These are phyloP conservation scores for Hagleromyces aurorensis DNA, from an alignment of 805 yeast species.

Conservation along the genomic window DNA sequence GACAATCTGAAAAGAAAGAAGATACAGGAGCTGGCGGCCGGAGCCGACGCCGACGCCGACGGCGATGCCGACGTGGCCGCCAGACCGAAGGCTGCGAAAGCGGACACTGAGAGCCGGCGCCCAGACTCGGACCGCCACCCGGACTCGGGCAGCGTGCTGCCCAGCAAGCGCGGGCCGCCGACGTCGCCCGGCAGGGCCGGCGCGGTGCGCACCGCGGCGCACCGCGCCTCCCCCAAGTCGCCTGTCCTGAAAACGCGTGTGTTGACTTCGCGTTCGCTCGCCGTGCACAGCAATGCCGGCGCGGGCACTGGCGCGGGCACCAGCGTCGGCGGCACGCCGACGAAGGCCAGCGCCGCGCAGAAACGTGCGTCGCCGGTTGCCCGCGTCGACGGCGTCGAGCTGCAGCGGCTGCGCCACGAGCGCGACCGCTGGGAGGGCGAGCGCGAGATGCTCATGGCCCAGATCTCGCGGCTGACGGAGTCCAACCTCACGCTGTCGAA, in stretches of 20 bases:
- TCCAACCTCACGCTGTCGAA: slow-evolving; percentile 41
- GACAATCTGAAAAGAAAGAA: slow-evolving; percentile 71
- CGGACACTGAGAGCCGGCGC: too few species aligned
- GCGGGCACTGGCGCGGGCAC: background rate
- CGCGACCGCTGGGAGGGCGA: slow-evolving; percentile 34
- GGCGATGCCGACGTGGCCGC: slow-evolving; percentile 4
- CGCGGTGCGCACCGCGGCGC: too few species aligned
- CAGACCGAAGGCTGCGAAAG: slow-evolving; percentile 1
- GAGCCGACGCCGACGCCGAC: slow-evolving; percentile 9
- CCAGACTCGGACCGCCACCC: too few species aligned
- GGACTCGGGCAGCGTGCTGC: too few species aligned
- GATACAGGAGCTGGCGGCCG: slow-evolving; percentile 53
- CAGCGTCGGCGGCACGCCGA: slow-evolving; percentile 1
- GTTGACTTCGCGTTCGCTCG: slow-evolving; percentile 22
- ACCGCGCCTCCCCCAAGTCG: too few species aligned
- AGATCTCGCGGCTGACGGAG: slow-evolving; percentile 27
- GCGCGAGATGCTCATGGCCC: slow-evolving; percentile 26
- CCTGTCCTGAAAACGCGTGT: too few species aligned
- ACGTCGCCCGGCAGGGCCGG: too few species aligned
- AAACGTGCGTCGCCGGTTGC: slow-evolving; percentile 7
- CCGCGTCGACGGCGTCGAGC: background rate
- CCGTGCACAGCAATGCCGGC: slow-evolving; percentile 6
- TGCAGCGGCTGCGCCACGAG: slow-evolving; percentile 44
- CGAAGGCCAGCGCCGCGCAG: slow-evolving; percentile 17
- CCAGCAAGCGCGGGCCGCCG: too few species aligned